Percentiles rank a stretch among this genome's conserved stretches.
These are phyloP conservation scores for Fusarium sp. DNA, from an alignment of 2,329 filamentous ascomycete species.

Conservation along the genomic window DNA sequence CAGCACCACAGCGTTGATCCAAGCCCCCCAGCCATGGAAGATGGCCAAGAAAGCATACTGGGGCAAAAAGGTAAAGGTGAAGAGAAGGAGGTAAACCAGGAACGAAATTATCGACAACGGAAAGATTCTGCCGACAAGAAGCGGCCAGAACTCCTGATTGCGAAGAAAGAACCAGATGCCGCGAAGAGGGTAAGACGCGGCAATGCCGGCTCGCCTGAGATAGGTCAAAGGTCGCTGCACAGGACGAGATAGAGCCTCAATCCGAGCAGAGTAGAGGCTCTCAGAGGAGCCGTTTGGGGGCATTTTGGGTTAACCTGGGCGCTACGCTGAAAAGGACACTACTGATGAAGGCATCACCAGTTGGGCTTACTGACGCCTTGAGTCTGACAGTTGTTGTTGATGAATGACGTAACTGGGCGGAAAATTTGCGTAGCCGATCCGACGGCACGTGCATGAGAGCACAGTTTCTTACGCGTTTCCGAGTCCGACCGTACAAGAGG, in stretches of 20 bases:
- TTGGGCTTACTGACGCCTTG: background rate
- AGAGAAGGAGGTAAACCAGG: constrained; percentile 86
- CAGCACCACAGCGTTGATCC: constrained; percentile 87
- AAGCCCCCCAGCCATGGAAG: constrained; percentile 89
- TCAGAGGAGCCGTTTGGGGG: constrained; percentile 16
- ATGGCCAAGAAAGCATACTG: constrained; percentile 90
- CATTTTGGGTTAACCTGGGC: constrained; percentile 23
- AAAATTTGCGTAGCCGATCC: constrained; percentile 22
- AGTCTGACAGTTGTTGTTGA: background rate
- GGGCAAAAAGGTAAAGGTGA: constrained; percentile 87
- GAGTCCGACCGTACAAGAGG: background rate
- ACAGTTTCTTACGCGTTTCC: background rate
- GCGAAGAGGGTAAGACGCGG: constrained; percentile 68
- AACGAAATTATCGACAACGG: constrained; percentile 85
- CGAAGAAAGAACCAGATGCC: constrained; percentile 85
- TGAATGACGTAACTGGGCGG: constrained; percentile 20
- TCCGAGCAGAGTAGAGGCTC: constrained; percentile 20
- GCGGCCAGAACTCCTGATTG: constrained; percentile 83
- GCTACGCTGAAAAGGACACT: background rate
- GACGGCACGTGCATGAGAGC: background rate
- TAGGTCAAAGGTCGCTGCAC: constrained; percentile 54
- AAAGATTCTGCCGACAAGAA: constrained; percentile 80
- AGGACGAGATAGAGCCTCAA: constrained; percentile 32
- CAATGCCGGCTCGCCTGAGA: constrained; percentile 55
- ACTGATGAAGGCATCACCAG: constrained; percentile 26